Evolutionary conservation across 2,329 filamentous ascomycete species (phyloP), one percentile per base, ranked within the genome.

Genomic region (Periconia digitata): DNA sequence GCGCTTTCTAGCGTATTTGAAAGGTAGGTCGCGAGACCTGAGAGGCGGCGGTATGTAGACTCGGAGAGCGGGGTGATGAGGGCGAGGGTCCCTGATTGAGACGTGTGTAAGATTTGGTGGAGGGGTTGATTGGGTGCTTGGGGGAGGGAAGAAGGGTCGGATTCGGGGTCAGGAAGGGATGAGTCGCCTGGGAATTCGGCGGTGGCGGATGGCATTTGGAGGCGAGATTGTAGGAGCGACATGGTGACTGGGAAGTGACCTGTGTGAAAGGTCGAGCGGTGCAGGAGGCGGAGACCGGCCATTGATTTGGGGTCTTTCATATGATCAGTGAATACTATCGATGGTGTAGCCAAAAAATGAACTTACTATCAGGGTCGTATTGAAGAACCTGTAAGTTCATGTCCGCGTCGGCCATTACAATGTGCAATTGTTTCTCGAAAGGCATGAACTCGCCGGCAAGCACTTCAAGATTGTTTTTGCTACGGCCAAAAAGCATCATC

Each of bases 401-500:
- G 60, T 96, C 87, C 29, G 87, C 85, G 67, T 97, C 92, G 12
- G 87, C 85, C 6, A 89, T 86, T 35, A 96, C 77, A 55, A 99
- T 86, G 64, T 86, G 90, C 12, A 99, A 76, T 50, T 91, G 85
- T 47, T 88, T 85, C 7, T 89, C 89, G 60, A 92, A 87, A 0
- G 94, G 94, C 7, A 99, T 74, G 63, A 99, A 92, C 50, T 97
- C 92, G 1, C 89, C 90, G 6, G 86, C 82, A 27, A 95, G 72
- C 17, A 95, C 83, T 62, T 94, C 89, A 60, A 96, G 77, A 37
- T 83, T 83, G 17, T 88, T 86, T 34, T 86, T 81, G 60, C 87
- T 90, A 73, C 96, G 96, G 36, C 92, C 91, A 57, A 97, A 91
- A 3, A 96, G 80, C 53, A 91, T 87, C 84, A 99, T 91, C 58